These are phyloP conservation scores for Wickerhamiella nectarea DNA, from an alignment of 805 yeast species.

Conservation along the genomic window DNA sequence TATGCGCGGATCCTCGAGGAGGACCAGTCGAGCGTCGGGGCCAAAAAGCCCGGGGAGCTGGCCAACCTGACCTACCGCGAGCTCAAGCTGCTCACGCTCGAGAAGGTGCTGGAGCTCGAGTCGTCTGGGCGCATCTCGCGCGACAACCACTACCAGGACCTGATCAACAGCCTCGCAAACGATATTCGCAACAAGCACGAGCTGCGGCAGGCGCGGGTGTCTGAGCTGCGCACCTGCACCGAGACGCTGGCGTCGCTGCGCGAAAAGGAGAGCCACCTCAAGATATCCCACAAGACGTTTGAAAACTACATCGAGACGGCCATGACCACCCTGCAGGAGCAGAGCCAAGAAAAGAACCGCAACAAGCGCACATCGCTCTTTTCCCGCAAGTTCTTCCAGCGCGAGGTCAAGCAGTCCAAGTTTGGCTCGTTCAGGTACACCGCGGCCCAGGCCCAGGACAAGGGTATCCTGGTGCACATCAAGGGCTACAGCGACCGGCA, in stretches of 20 bases:
- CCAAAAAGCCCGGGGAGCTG: constrained; percentile 16
- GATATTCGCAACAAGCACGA: constrained; percentile 54
- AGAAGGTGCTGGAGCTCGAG: constrained; percentile 65
- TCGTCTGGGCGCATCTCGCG: constrained; percentile 49
- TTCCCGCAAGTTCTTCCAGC: constrained; percentile 64
- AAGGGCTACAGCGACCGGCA: constrained; percentile 37
- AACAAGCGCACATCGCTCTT: constrained; percentile 29
- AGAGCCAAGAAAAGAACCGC: constrained; percentile 23
- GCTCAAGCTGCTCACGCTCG: constrained; percentile 62
- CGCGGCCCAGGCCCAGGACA: constrained; percentile 60
- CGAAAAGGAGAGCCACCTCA: constrained; percentile 34
- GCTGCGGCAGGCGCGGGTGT: constrained; percentile 34
- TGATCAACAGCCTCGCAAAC: constrained; percentile 69
- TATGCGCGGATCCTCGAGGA: constrained; percentile 16
- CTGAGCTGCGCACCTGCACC: constrained; percentile 34
- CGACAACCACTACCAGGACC: constrained; percentile 57
- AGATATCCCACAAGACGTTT: constrained; percentile 31
- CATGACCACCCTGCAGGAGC: constrained; percentile 35
- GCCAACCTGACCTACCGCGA: constrained; percentile 43
- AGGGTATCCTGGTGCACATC: constrained; percentile 48
- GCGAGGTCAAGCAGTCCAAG: constrained; percentile 41
- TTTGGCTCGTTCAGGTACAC: constrained; percentile 71
- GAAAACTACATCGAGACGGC: constrained; percentile 38
- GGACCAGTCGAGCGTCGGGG: constrained; percentile 14
- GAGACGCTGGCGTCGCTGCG: constrained; percentile 33